Percentiles rank a stretch among this genome's conserved stretches.
phyloP scores from a whole-genome alignment of 345 rosid species.

The Litchi chinensis region DNA sequence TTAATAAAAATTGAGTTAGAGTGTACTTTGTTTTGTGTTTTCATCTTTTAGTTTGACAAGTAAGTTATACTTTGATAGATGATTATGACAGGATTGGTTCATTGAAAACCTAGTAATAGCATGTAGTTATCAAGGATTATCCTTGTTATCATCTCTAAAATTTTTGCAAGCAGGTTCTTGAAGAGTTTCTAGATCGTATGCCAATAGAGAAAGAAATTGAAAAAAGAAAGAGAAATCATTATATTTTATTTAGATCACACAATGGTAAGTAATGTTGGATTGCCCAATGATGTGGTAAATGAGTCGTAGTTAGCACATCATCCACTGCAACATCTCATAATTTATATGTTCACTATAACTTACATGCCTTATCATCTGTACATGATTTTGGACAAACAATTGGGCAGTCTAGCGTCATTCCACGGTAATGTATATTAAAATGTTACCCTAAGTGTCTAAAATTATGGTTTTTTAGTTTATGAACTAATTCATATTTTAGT shows the following conservation, averaged over 20 bases:
- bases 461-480: slow-evolving; percentile 1
- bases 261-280: no score
- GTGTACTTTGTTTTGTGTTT: no score
- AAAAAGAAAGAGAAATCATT: neutral
- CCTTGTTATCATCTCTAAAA: neutral
- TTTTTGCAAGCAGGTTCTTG: neutral
- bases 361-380: no score
- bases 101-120: no score
- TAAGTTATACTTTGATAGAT: neutral
- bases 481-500: neutral
- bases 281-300: no score
- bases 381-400: no score
- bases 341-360: no score
- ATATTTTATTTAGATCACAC: neutral
- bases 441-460: neutral
- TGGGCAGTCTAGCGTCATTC: no score
- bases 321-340: no score
- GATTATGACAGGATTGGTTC: neutral
- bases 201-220: neutral
- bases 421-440: neutral
- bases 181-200: neutral
- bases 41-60: neutral
- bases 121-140: neutral
- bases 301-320: no score
- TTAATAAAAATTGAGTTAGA: neutral